Evolutionary conservation across 2,329 filamentous ascomycete genomes (phyloP), one percentile per base, ranked within the genome.

Genomic region (Teratosphaeriaceae sp.): DNA sequence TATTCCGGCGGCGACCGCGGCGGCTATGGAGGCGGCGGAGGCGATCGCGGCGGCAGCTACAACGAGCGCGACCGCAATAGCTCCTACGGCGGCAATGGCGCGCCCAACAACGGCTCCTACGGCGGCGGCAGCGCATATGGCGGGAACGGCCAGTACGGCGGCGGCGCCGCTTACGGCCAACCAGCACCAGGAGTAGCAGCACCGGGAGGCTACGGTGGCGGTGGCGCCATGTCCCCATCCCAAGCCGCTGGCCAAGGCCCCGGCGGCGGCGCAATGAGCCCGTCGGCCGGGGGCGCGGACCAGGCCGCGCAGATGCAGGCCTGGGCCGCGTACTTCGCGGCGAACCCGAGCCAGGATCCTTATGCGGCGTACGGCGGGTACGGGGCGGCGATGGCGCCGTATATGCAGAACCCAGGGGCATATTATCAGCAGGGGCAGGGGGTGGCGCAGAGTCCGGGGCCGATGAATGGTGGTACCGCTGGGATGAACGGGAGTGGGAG

Each of bases 351-450:
- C 49, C 71, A 77, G 49, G 88, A 96, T 58, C 90, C 89, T 0
- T 96, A 96, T 63, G 88, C 88, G 31, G 81, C 85, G 7, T 96
- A 92, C 55, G 90, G 90, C 49, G 90, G 90, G 42, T 96, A 56
- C 22, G 55, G 49, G 9, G 42, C 51, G 15, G 33, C 46, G 22
- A 48, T 48, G 43, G 13, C 5, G 18, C 7, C 15, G 6, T 48
- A 46, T 31, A 26, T 34, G 33, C 21, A 27, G 34, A 23, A 37
- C 19, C 26, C 26, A 3, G 27, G 21, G 12, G 29, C 24, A n/a
- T 43, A 43, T 21, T 41, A 31, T 15, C 21, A 36, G 22, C 21
- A 29, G 16, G 35, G 29, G 21, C 15, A 23, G 13, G 35, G 38
- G 21, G n/a, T n/a, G n/a, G n/a, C n/a, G n/a, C n/a, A n/a, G n/a